Percentiles rank a stretch among this genome's conserved stretches.
phyloP scores from a whole-genome alignment of 2,329 filamentous ascomycete species.

The Chrysoporthe deuterocubensis region DNA sequence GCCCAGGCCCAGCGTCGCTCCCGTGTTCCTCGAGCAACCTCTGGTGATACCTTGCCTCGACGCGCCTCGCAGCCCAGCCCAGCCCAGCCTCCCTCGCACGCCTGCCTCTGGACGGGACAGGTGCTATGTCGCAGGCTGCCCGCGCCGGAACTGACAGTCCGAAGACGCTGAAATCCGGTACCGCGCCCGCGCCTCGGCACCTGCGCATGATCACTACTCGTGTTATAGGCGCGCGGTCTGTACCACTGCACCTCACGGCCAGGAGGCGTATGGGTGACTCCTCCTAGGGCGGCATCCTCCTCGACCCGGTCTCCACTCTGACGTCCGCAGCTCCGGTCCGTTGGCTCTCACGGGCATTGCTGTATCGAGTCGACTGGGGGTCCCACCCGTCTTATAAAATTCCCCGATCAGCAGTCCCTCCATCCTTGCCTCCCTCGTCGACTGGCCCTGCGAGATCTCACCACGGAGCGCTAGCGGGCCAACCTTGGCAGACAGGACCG shows the following conservation, averaged over 20 bases:
- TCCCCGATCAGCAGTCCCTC: slow-evolving; percentile 4
- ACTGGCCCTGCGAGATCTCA: background rate
- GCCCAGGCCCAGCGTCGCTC: background rate
- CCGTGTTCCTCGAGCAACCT: background rate
- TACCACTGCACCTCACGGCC: background rate
- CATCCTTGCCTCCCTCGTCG: background rate
- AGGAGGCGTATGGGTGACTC: background rate
- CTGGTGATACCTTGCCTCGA: background rate
- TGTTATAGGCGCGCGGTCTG: background rate
- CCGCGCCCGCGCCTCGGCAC: background rate
- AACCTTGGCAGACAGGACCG: background rate
- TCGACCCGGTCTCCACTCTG: background rate
- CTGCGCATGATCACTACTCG: background rate
- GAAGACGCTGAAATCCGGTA: background rate
- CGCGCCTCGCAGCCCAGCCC: background rate
- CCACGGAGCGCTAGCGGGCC: background rate
- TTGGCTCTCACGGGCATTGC: slow-evolving; percentile 4
- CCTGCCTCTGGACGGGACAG: background rate
- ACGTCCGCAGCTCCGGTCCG: background rate
- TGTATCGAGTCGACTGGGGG: background rate
- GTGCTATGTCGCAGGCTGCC: background rate
- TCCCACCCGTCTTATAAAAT: background rate
- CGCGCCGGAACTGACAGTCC: background rate
- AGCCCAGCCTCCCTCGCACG: background rate
- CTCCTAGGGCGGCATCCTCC: background rate